Conservation (phyloP, 2,329 filamentous ascomycete species). For the Colletotrichum euphorbiae region DNA sequence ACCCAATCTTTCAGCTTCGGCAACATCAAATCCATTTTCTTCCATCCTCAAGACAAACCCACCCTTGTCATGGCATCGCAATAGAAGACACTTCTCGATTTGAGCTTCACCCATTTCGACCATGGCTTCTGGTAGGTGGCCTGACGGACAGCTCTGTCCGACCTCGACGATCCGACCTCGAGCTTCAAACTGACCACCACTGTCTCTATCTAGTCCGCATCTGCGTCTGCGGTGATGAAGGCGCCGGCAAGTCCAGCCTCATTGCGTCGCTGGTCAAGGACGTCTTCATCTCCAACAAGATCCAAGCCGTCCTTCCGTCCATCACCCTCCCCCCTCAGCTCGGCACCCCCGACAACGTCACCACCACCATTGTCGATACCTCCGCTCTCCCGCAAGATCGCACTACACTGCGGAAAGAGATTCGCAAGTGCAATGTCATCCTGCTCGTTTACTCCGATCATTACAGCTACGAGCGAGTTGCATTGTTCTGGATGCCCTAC, state of each 20-base stretch:
- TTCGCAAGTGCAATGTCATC: conserved; percentile 97
- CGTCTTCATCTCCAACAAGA: conserved; percentile 94
- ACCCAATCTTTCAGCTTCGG: not conserved
- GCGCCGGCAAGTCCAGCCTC: conserved; percentile 88
- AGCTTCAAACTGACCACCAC: conserved; percentile 29
- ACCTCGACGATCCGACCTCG: not conserved
- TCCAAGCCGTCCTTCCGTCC: conserved; percentile 92
- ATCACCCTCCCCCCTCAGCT: conserved; percentile 95
- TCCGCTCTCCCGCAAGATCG: conserved; percentile 95
- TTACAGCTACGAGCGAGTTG: conserved; percentile 98
- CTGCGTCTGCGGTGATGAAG: conserved; percentile 96
- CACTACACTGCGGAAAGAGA: conserved; percentile 89
- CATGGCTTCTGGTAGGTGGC: conserved; percentile 42
- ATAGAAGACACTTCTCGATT: conserved; percentile 12
- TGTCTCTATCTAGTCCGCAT: conserved; percentile 75
- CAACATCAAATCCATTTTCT: not conserved
- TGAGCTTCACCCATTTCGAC: conserved; percentile 15
- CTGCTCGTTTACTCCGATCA: conserved; percentile 97
- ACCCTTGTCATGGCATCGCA: conserved; percentile 34
- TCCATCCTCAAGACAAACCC: not conserved
- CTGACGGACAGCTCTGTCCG: conserved; percentile 20
- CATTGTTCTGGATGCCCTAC: conserved; percentile 98
- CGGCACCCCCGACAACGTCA: conserved; percentile 95
- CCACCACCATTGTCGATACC: conserved; percentile 97
- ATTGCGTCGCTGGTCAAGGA: conserved; percentile 97